These are phyloP conservation scores for Microdochium trichocladiopsis DNA, from an alignment of 2,329 filamentous ascomycete genomes.

Conservation along the genomic window DNA sequence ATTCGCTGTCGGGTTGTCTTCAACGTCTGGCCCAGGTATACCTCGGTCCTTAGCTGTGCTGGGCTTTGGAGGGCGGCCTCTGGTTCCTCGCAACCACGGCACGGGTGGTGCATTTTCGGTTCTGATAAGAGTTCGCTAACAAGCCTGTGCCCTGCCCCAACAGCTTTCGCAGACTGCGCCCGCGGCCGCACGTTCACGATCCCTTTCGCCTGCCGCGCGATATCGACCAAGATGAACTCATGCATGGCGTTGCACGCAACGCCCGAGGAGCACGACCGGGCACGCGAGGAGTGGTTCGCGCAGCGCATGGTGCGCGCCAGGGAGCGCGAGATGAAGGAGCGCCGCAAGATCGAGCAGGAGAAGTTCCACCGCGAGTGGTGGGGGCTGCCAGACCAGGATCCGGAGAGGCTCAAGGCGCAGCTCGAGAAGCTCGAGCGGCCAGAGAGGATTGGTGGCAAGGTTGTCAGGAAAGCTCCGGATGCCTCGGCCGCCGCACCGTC, in stretches of 20 bases:
- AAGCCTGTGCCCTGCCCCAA: not conserved
- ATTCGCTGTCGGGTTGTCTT: too few relatives aligned
- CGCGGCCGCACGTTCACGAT: slow-evolving; percentile 79
- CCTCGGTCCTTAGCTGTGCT: too few relatives aligned
- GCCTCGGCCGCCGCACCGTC: not conserved
- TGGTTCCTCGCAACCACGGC: too few relatives aligned
- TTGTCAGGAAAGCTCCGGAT: not conserved
- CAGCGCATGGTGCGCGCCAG: slow-evolving; percentile 62
- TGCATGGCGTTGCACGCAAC: slow-evolving; percentile 90
- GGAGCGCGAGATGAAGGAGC: slow-evolving; percentile 58
- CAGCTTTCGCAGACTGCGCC: slow-evolving; percentile 90
- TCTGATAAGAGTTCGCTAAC: too few relatives aligned
- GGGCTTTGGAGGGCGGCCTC: too few relatives aligned
- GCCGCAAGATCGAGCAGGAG: slow-evolving; percentile 54
- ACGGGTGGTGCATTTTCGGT: too few relatives aligned
- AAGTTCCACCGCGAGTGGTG: slow-evolving; percentile 62
- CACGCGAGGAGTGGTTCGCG: slow-evolving; percentile 89
- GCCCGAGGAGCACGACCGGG: slow-evolving; percentile 76
- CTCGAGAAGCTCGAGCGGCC: slow-evolving; percentile 41
- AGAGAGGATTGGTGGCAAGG: slow-evolving; percentile 46
- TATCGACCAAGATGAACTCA: slow-evolving; percentile 81
- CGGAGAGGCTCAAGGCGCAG: slow-evolving; percentile 39
- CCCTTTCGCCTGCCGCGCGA: slow-evolving; percentile 74
- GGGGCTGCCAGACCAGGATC: slow-evolving; percentile 52
- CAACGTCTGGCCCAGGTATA: too few relatives aligned